Percentiles rank a stretch among this genome's conserved stretches.
These are phyloP conservation scores for Colletotrichum destructivum DNA, from an alignment of 2,329 filamentous ascomycete species.

Conservation along the genomic window DNA sequence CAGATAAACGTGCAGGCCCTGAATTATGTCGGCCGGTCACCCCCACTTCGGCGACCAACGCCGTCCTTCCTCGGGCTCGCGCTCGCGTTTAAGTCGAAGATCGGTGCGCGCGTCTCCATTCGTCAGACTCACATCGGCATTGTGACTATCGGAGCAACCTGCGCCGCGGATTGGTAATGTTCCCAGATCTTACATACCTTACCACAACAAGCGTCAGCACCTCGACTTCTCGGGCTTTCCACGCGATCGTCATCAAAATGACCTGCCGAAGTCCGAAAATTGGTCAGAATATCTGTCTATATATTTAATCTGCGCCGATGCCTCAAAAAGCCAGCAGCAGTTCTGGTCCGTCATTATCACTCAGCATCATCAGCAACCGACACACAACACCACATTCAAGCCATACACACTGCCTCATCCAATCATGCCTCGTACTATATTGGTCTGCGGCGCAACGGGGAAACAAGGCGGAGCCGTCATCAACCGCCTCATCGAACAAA, in stretches of 20 bases:
- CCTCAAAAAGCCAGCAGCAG: too few species aligned
- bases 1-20: neutral
- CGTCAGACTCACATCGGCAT: neutral
- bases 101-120: neutral
- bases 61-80: neutral
- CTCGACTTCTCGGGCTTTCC: neutral
- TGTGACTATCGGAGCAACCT: neutral
- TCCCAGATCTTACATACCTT: too few species aligned
- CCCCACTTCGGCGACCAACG: neutral
- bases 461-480: constrained; percentile 57
- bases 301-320: neutral
- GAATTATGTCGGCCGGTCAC: neutral
- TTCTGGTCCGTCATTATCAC: neutral
- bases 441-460: constrained; percentile 56
- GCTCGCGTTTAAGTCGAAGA: neutral
- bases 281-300: neutral
- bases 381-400: neutral
- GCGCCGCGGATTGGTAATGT: constrained; percentile 4
- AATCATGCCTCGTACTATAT: constrained; percentile 48
- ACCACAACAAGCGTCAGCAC: neutral
- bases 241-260: neutral
- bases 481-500: constrained; percentile 48
- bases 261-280: neutral
- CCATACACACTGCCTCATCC: neutral
- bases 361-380: neutral